Evolutionary conservation across 2,329 filamentous ascomycete species (phyloP).

Genomic region (Pyrenophora tritici-repentis): DNA sequence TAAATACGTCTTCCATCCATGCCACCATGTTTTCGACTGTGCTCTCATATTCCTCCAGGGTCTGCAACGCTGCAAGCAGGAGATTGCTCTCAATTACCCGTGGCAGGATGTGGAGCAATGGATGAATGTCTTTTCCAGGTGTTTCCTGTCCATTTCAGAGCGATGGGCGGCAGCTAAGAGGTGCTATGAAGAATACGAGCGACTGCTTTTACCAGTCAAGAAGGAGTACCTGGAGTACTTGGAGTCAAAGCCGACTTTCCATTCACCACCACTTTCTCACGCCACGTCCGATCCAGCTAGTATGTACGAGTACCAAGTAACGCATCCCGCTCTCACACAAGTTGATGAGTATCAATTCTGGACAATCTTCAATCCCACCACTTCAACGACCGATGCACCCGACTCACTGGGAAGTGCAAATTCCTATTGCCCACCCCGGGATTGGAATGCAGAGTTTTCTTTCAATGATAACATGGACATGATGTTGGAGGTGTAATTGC

Average conservation of each 20-base stretch:
- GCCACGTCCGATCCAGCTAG: conserved; percentile 10
- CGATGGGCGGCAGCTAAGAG: conserved; percentile 43
- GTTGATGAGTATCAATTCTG: conserved; percentile 38
- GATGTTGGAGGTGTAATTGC: conserved; percentile 13
- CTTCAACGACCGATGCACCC: conserved; percentile 25
- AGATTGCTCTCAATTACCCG: conserved; percentile 34
- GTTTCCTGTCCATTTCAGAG: conserved; percentile 42
- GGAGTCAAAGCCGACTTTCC: conserved; percentile 32
- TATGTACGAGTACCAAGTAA: conserved; percentile 20
- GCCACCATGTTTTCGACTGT: conserved; percentile 43
- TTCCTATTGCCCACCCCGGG: conserved; percentile 32
- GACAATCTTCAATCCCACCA: conserved; percentile 39
- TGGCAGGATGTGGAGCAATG: conserved; percentile 36
- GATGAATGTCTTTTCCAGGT: conserved; percentile 39
- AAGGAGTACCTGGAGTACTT: conserved; percentile 43
- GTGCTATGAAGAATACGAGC: conserved; percentile 43
- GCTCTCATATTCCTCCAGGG: conserved; percentile 42
- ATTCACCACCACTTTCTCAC: conserved; percentile 14
- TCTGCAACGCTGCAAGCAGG: conserved; percentile 37
- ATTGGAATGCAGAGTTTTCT: conserved; percentile 43
- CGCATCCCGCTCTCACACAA: conserved; percentile 15
- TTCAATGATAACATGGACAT: conserved; percentile 31
- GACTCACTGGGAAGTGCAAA: conserved; percentile 25
- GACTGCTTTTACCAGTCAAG: conserved; percentile 36
- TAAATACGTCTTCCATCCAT: conserved; percentile 48